phyloP scores from a whole-genome alignment of 2,329 filamentous ascomycete species.

The Pestalotiopsis sp. region DNA sequence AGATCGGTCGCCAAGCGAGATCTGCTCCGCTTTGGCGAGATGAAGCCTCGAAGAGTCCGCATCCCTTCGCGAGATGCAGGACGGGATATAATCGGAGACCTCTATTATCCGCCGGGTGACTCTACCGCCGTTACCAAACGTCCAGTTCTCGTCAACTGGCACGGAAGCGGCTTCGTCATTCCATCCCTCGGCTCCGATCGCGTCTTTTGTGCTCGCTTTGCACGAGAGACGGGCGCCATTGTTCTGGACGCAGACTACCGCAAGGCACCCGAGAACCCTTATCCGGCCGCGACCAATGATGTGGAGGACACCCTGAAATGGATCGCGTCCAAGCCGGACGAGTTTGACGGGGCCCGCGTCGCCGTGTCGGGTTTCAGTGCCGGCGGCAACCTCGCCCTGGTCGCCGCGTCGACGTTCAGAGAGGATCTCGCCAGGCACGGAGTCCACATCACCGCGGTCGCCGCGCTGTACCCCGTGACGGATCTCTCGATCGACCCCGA shows the following conservation, averaged over 20 bases:
- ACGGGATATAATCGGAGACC: background rate
- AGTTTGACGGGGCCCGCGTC: slow-evolving; percentile 1
- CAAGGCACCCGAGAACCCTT: slow-evolving; percentile 9
- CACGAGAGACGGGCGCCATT: slow-evolving; percentile 6
- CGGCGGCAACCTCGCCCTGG: slow-evolving; percentile 12
- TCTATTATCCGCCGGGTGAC: background rate
- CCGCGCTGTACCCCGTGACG: slow-evolving; percentile 16
- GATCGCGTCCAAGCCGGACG: background rate
- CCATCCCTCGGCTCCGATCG: background rate
- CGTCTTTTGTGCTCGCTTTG: slow-evolving; percentile 3
- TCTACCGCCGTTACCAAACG: background rate
- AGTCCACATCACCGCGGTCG: slow-evolving; percentile 13
- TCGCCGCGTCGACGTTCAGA: background rate
- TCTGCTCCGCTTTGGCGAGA: background rate
- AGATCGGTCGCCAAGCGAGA: slow-evolving; percentile 1
- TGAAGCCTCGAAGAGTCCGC: background rate
- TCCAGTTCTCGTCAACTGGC: slow-evolving; percentile 10
- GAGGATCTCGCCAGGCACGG: background rate
- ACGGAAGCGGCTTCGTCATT: slow-evolving; percentile 10
- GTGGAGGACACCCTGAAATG: slow-evolving; percentile 7
- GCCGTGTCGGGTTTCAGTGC: slow-evolving; percentile 11
- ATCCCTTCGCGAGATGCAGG: slow-evolving; percentile 1
- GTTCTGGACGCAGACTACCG: slow-evolving; percentile 10
- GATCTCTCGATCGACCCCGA: slow-evolving; percentile 17
- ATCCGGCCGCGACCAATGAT: slow-evolving; percentile 8